These are phyloP conservation scores for Lactifluus subvellereus DNA, from an alignment of 768 basidiomycete genomes.

Conservation along the genomic window DNA sequence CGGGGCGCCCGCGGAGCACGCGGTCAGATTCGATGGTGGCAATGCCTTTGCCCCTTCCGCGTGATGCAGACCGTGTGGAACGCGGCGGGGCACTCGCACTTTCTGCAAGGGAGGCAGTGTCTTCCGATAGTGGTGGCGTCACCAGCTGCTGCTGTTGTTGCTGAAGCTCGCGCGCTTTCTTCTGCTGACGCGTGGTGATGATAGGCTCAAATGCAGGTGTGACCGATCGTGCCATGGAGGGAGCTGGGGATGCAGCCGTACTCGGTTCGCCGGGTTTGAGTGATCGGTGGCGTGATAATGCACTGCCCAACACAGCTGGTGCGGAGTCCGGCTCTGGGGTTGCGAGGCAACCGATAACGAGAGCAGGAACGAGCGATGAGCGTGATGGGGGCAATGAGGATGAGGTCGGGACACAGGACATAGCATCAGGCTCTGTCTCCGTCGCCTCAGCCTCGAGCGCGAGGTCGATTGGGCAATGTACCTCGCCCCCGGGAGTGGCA, in stretches of 20 bases:
- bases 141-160: conserved; percentile 38
- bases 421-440: conserved; percentile 16
- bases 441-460: conserved; percentile 16
- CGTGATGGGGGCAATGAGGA: conserved; percentile 12
- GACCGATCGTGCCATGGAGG: conserved; percentile 28
- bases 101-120: conserved; percentile 34
- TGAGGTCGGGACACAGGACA: conserved; percentile 3
- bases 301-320: conserved; percentile 9
- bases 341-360: conserved; percentile 9
- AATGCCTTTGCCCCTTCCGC: conserved; percentile 20
- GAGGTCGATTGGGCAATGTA: conserved; percentile 9
- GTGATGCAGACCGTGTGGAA: conserved; percentile 27
- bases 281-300: conserved; percentile 13
- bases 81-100: conserved; percentile 27
- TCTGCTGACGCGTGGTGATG: conserved; percentile 53
- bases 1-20: conserved; percentile 22
- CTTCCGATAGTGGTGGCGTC: conserved; percentile 46
- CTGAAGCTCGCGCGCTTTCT: conserved; percentile 35
- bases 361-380: conserved; percentile 13
- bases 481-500: conserved; percentile 2
- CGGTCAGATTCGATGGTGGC: conserved; percentile 11
- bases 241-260: conserved; percentile 26
- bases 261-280: conserved; percentile 10
- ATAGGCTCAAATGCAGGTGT: conserved; percentile 42
- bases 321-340: conserved; percentile 14